phyloP scores from a whole-genome alignment of 2,329 filamentous ascomycete genomes.

The Exophiala calicioides region DNA sequence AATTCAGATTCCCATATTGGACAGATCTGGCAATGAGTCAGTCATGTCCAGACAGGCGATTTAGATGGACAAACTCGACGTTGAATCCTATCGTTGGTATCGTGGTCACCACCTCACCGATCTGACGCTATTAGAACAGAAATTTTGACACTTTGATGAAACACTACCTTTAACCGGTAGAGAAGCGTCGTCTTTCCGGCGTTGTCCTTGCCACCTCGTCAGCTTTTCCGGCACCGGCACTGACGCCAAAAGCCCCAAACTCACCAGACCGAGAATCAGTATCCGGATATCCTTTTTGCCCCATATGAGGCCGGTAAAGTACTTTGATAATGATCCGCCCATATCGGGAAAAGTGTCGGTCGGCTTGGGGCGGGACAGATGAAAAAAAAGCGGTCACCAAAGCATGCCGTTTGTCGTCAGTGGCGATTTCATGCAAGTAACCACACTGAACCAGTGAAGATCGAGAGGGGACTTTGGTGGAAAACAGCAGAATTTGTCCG shows the following conservation, averaged over 20 bases:
- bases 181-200: conserved; percentile 96
- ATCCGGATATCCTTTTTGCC: conserved; percentile 98
- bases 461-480: not conserved
- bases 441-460: not conserved
- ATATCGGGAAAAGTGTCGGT: conserved; percentile 40
- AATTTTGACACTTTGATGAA: conserved; percentile 8
- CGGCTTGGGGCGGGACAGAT: not conserved
- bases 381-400: conserved; percentile 9
- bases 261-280: conserved; percentile 87
- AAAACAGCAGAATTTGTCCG: too few relatives aligned
- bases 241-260: too few relatives aligned
- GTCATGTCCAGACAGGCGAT: not conserved
- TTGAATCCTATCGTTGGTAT: conserved; percentile 99
- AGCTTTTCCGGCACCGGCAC: too few relatives aligned
- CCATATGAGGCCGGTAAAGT: conserved; percentile 73
- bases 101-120: conserved; percentile 97
- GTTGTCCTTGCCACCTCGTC: conserved; percentile 87
- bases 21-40: conserved; percentile 59
- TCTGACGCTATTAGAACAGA: conserved; percentile 55
- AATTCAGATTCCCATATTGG: conserved; percentile 96
- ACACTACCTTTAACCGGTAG: conserved; percentile 84
- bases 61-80: conserved; percentile 63
- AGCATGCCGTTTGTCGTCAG: conserved; percentile 12
- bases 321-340: conserved; percentile 58
- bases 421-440: not conserved